Evolutionary conservation across 495 filamentous ascomycete genomes (phyloP).

Genomic region (Cercophora samala): DNA sequence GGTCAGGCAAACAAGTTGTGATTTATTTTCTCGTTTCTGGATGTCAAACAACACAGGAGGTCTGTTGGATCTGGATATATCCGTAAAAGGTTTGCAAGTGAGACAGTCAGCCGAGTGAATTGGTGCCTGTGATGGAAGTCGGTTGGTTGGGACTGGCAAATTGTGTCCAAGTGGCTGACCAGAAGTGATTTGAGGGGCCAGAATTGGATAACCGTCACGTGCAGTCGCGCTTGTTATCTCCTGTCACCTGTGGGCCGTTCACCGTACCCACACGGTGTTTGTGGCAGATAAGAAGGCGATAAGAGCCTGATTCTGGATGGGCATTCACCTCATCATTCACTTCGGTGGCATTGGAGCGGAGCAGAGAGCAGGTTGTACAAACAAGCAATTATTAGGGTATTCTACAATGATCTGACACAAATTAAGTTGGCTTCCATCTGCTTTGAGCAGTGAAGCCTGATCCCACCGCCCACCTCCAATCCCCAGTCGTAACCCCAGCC

Average conservation of each 20-base stretch:
- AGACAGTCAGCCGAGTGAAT: neutral
- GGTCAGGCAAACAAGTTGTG: neutral
- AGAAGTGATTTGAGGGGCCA: conserved; percentile 6
- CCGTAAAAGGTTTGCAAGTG: neutral
- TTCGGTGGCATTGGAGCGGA: too few relatives aligned
- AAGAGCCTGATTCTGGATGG: neutral
- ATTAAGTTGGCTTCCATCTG: neutral
- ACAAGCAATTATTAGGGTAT: neutral
- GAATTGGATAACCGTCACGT: neutral
- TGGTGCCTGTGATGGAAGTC: neutral
- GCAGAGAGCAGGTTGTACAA: neutral
- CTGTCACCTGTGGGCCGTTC: neutral
- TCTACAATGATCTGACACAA: neutral
- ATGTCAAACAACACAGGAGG: neutral
- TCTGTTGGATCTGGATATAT: neutral
- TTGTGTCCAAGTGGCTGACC: neutral
- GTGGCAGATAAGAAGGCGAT: neutral
- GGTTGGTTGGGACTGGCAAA: conserved; percentile 6
- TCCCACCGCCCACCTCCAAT: neutral
- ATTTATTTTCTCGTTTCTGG: conserved; percentile 4
- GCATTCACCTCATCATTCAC: too few relatives aligned
- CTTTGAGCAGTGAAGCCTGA: neutral
- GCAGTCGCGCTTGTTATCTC: neutral
- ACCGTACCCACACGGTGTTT: neutral
- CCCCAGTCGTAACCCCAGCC: neutral